Conservation (phyloP, 352 stramenopile genomes). For the Halophytophthora batemanensis region DNA sequence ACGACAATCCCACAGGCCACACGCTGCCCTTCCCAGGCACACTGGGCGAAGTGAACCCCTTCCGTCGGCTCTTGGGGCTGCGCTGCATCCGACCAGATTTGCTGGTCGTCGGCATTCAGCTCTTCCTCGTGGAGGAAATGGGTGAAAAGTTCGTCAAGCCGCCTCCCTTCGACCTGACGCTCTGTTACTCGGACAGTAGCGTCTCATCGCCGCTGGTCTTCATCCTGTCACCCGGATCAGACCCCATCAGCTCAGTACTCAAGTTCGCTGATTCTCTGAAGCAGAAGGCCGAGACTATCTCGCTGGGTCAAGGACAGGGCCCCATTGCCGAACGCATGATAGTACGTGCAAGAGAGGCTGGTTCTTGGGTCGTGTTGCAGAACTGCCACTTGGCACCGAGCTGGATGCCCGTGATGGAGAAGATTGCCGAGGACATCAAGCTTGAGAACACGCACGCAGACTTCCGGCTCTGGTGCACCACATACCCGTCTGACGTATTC, state of each 20-base stretch:
- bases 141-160: conserved; percentile 91
- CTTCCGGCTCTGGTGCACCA: conserved; percentile 94
- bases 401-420: conserved; percentile 94
- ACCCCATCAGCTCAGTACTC: conserved; percentile 89
- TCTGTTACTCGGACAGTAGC: conserved; percentile 87
- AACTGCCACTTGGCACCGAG: conserved; percentile 89
- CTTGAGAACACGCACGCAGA: conserved; percentile 77
- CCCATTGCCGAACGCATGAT: conserved; percentile 91
- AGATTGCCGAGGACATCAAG: conserved; percentile 86
- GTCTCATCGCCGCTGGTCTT: conserved; percentile 90
- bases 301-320: conserved; percentile 90
- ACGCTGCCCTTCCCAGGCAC: conserved; percentile 72
- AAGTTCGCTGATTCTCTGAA: conserved; percentile 81
- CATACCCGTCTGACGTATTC: conserved; percentile 93
- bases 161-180: conserved; percentile 84
- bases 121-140: conserved; percentile 89
- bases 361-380: conserved; percentile 91
- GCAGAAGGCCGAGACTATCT: conserved; percentile 87
- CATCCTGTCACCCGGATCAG: conserved; percentile 89
- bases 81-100: conserved; percentile 85
- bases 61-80: conserved; percentile 74
- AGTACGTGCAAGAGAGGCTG: conserved; percentile 65
- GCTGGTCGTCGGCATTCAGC: conserved; percentile 86
- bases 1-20: conserved; percentile 81
- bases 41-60: conserved; percentile 60